phyloP scores from a whole-genome alignment of 139 green algal genomes.

The Astrephomene gubernaculifera region DNA sequence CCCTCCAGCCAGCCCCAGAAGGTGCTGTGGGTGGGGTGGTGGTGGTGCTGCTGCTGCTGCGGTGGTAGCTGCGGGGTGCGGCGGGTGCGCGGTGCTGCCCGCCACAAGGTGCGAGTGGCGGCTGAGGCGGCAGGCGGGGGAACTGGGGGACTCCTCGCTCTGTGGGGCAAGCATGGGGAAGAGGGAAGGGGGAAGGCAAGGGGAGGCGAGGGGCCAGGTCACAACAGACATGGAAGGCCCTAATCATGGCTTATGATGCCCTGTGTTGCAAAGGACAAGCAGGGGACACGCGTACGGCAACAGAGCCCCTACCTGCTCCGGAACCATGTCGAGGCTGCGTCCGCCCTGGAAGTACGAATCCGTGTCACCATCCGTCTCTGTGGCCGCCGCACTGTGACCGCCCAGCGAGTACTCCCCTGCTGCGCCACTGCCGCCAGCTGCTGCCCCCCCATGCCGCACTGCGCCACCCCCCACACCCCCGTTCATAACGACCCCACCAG shows the following conservation, averaged over 20 bases:
- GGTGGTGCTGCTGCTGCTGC: neutral
- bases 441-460: neutral
- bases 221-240: neutral
- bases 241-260: neutral
- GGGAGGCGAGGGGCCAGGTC: neutral
- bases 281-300: neutral
- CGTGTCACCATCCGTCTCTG: neutral
- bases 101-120: neutral
- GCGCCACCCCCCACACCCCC: too few species aligned
- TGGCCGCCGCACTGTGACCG: neutral
- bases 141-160: constrained; percentile 28
- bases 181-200: neutral
- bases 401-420: neutral
- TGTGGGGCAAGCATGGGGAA: neutral
- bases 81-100: neutral
- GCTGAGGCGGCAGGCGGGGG: neutral
- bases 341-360: constrained; percentile 5
- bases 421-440: neutral
- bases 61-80: neutral
- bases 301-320: constrained; percentile 18
- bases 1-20: too few species aligned
- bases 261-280: neutral
- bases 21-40: neutral
- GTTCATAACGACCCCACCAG: too few species aligned
- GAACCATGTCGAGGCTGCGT: constrained; percentile 32